These are phyloP conservation scores for Cornus controversa DNA, from an alignment of 148 eudicot genomes.

Conservation along the genomic window DNA sequence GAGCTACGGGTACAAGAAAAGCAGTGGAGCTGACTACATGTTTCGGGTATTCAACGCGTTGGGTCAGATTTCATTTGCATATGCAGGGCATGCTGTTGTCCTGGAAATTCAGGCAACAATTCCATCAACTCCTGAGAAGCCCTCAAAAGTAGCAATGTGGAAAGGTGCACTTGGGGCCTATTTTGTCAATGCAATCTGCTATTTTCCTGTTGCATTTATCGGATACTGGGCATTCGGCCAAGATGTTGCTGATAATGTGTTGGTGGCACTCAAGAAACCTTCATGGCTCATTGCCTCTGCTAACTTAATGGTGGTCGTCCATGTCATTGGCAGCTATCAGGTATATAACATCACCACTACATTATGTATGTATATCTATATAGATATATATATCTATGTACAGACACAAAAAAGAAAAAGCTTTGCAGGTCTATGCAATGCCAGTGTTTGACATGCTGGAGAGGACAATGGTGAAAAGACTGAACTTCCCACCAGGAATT, in stretches of 20 bases:
- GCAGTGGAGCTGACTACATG: conserved; percentile 51
- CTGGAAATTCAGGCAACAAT: conserved; percentile 91
- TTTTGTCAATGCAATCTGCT: conserved; percentile 73
- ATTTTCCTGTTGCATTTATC: conserved; percentile 81
- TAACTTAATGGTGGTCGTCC: conserved; percentile 87
- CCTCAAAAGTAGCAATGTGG: conserved; percentile 80
- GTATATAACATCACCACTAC: conserved; percentile 19
- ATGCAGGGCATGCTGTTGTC: conserved; percentile 79
- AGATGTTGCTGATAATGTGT: conserved; percentile 79
- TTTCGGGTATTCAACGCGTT: conserved; percentile 83
- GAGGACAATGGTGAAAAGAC: conserved; percentile 34
- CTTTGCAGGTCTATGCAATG: conserved; percentile 82
- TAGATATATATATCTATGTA: no score
- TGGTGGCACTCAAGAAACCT: conserved; percentile 69
- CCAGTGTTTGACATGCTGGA: conserved; percentile 78
- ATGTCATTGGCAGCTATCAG: conserved; percentile 96
- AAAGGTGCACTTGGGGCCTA: conserved; percentile 81
- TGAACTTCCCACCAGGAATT: conserved; percentile 51
- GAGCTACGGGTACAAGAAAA: conserved; percentile 71
- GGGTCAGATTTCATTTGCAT: conserved; percentile 82
- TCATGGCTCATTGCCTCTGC: conserved; percentile 94
- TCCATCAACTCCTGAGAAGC: conserved; percentile 82
- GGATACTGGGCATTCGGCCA: conserved; percentile 93
- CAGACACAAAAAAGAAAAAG: no score
- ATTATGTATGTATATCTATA: no score